Evolutionary conservation across 169 alveolate species (phyloP).

Genomic region (Cryptosporidium tyzzeri): DNA sequence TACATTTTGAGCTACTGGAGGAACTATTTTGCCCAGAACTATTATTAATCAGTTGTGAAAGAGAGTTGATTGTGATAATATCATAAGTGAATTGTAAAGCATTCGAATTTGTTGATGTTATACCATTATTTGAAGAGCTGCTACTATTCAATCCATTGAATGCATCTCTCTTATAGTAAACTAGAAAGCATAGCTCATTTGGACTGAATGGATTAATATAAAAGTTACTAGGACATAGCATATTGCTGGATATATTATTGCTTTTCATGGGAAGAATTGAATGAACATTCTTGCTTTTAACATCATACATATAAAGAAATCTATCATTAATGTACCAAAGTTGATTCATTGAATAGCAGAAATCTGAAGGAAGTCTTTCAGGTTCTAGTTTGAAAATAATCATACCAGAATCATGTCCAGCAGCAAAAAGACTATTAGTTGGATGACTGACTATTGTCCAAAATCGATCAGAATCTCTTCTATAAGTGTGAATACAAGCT

Average conservation of each 20-base stretch:
- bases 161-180: conserved; percentile 39
- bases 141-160: conserved; percentile 23
- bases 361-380: conserved; percentile 87
- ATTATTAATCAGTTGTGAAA: conserved; percentile 11
- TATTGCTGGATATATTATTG: conserved; percentile 42
- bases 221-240: conserved; percentile 43
- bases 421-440: conserved; percentile 90
- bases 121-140: not conserved
- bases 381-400: conserved; percentile 92
- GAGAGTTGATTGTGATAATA: conserved; percentile 51
- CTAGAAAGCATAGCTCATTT: conserved; percentile 59
- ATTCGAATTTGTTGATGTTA: not conserved
- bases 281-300: conserved; percentile 74
- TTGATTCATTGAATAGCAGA: conserved; percentile 72
- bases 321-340: conserved; percentile 85
- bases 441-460: conserved; percentile 95
- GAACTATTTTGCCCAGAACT: not conserved
- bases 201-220: conserved; percentile 67
- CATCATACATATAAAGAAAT: conserved; percentile 84
- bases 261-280: conserved; percentile 77
- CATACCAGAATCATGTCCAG: conserved; percentile 95
- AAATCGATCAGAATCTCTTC: conserved; percentile 94
- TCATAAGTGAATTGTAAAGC: conserved; percentile 27
- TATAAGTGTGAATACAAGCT: conserved; percentile 87
- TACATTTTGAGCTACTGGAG: conserved; percentile 63